Evolutionary conservation across 2,329 filamentous ascomycete genomes (phyloP).

Genomic region (Ampelomyces quisqualis): DNA sequence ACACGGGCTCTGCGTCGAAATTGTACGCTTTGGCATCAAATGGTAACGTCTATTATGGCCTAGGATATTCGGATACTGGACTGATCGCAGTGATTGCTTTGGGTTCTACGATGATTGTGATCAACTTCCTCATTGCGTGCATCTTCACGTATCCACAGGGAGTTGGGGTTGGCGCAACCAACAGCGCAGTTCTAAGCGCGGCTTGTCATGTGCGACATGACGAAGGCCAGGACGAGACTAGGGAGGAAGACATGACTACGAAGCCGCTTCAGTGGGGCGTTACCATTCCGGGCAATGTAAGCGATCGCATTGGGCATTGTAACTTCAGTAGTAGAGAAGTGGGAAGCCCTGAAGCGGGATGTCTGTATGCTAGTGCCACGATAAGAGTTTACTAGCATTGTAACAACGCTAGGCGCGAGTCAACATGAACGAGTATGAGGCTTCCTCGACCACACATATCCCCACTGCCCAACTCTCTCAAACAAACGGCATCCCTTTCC

Average conservation of each 20-base stretch:
- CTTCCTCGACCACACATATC: too few relatives aligned
- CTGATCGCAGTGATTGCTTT: background rate
- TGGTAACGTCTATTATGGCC: slow-evolving; percentile 10
- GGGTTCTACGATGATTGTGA: background rate
- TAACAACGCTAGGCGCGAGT: too few relatives aligned
- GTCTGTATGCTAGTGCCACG: slow-evolving; percentile 1
- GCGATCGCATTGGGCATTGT: background rate
- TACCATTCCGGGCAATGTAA: background rate
- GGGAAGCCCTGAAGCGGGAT: background rate
- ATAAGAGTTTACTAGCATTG: too few relatives aligned
- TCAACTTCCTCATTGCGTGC: slow-evolving; percentile 57
- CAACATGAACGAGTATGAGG: too few relatives aligned
- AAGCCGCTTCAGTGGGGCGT: slow-evolving; percentile 2
- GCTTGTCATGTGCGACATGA: slow-evolving; percentile 14
- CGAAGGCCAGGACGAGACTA: background rate
- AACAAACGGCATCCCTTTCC: too few relatives aligned
- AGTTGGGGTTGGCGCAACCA: slow-evolving; percentile 49
- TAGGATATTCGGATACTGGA: slow-evolving; percentile 7
- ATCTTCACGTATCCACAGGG: slow-evolving; percentile 30
- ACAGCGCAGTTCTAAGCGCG: slow-evolving; percentile 46
- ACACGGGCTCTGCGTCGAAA: background rate
- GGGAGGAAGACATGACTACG: background rate
- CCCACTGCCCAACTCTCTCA: too few relatives aligned
- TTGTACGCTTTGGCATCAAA: background rate
- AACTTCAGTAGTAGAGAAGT: slow-evolving; percentile 1